phyloP scores from a whole-genome alignment of 140 eudicot genomes.

The Flaveria floridana region DNA sequence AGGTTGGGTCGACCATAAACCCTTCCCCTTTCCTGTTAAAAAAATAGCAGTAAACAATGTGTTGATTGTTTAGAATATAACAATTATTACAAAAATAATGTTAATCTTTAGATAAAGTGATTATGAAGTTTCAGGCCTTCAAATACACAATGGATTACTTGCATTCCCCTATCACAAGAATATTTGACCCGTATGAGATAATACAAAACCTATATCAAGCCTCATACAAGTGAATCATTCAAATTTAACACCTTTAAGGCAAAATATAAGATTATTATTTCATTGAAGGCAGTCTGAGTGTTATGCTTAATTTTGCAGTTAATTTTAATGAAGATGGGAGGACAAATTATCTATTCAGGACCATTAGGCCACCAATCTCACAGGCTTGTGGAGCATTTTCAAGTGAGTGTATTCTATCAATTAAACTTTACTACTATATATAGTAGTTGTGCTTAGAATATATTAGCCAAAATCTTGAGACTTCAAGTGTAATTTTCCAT shows the following conservation, averaged over 20 bases:
- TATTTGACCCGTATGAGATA: background rate
- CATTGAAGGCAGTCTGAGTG: background rate
- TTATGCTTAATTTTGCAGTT: conserved; percentile 6
- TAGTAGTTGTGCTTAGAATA: conserved; percentile 2
- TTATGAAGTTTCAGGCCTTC: background rate
- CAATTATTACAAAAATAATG: too few relatives aligned
- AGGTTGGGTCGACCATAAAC: background rate
- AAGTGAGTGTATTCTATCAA: conserved; percentile 30
- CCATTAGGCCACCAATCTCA: conserved; percentile 55
- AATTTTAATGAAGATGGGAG: conserved; percentile 50
- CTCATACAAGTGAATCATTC: background rate
- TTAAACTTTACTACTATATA: background rate
- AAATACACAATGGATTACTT: background rate
- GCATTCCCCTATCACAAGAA: background rate
- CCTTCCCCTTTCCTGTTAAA: background rate
- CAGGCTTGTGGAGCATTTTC: conserved; percentile 50
- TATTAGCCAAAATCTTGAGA: background rate
- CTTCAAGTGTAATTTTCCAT: background rate
- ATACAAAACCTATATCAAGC: background rate
- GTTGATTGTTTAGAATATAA: too few relatives aligned
- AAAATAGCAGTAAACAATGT: background rate
- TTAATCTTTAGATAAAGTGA: too few relatives aligned
- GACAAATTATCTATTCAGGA: conserved; percentile 54
- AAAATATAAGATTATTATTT: background rate
- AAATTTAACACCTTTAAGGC: background rate